Conservation (phyloP, 768 basidiomycete genomes). For the Termitomyces sp. region DNA sequence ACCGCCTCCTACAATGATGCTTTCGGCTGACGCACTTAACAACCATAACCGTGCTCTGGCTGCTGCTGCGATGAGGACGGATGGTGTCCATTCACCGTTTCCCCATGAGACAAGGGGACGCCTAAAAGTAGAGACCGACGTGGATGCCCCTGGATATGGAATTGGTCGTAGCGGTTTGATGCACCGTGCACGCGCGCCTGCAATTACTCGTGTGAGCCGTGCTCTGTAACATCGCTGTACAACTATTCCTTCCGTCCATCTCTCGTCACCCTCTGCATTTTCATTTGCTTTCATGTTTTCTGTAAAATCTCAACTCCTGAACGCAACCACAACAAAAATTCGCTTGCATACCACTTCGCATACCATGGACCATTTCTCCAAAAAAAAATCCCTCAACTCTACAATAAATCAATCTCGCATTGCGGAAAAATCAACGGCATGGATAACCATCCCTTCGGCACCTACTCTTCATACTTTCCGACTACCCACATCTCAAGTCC, state of each 20-base stretch:
- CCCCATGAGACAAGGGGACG: constrained; percentile 47
- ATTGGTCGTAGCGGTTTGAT: constrained; percentile 62
- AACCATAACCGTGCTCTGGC: constrained; percentile 23
- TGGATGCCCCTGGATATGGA: constrained; percentile 60
- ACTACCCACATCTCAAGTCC: constrained; percentile 2
- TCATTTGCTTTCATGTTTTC: constrained; percentile 3
- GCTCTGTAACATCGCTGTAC: constrained; percentile 7
- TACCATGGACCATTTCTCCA: not conserved
- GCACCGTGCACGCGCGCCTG: constrained; percentile 32
- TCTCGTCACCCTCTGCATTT: constrained; percentile 3
- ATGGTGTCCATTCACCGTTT: constrained; percentile 19
- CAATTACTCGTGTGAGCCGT: constrained; percentile 12
- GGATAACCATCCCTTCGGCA: not conserved
- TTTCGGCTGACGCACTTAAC: constrained; percentile 28
- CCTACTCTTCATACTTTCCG: not conserved
- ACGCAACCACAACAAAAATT: constrained; percentile 2
- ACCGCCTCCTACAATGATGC: constrained; percentile 47
- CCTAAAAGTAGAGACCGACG: constrained; percentile 44
- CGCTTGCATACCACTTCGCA: constrained; percentile 3
- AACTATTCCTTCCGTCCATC: not conserved
- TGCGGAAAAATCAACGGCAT: constrained; percentile 3
- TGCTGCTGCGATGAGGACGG: constrained; percentile 18
- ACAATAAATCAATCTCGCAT: not conserved
- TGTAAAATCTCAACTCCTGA: not conserved
- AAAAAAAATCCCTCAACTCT: not conserved